Base-by-base conservation (phyloP, 2,329 filamentous ascomycete genomes). In the Xylaria arbuscula region DNA sequence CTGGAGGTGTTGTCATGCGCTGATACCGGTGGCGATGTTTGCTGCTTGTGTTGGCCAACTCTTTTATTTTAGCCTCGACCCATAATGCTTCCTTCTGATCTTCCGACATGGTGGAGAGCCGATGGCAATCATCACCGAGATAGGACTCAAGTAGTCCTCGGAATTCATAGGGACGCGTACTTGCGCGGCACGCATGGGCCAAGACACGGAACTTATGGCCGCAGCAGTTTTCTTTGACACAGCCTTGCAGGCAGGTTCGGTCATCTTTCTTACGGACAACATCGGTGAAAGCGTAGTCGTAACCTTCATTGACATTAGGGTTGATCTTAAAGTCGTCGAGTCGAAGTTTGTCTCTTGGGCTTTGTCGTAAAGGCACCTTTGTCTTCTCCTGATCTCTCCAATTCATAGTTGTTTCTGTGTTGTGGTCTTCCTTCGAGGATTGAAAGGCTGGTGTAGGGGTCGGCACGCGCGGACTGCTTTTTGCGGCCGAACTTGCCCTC, bases 251-350 rank as follows among this genome's bases (percentile, higher is more conserved):
- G 68, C 88, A 90, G 58, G 89, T 88, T 42, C 93, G 89, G 48
- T 91, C 88, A 10, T 88, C 86, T 71, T 86, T 90, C 63, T 87
- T 88, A 61, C 94, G 90, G 15, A 97, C 87, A 0, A 94, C 90
- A 67, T 95, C 91, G 1, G 86, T 83, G 76, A 89, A 97, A 11
- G 93, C 93, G 78, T 88, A 93, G 62, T 89, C 86, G 51, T 89
- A 83, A 1, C 92, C 92, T 50, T 91, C 86, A 71, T 94, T 95
- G 72, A 84, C 86, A 4, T 83, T 82, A 0, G 93, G 90, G 71
- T 97, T 97, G 73, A 96, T 84, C 77, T 91, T 95, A 83, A 97
- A 98, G 79, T 97, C 91, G 13, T 88, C 87, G 0, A 91, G 81
- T 15, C 82, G 82, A 13, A 97, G 84, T 40, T 86, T 82, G 0